These are phyloP conservation scores for Aspergillus avenaceus DNA, from an alignment of 495 filamentous ascomycete species.

Conservation along the genomic window DNA sequence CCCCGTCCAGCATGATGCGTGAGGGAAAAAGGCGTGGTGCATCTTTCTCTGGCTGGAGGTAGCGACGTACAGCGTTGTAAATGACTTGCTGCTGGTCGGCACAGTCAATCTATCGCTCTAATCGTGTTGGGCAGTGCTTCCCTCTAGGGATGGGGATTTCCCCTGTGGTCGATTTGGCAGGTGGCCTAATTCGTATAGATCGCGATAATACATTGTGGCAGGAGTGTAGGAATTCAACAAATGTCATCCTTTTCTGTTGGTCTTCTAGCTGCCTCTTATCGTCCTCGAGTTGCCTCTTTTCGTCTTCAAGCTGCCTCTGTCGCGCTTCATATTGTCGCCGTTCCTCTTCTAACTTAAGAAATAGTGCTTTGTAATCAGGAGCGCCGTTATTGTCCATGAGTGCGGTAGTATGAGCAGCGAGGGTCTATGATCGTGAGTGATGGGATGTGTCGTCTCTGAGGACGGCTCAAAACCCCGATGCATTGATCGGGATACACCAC, in stretches of 20 bases:
- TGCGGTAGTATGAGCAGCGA: neutral
- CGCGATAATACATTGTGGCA: neutral
- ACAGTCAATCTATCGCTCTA: constrained; percentile 9
- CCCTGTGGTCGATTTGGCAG: neutral
- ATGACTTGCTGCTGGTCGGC: neutral
- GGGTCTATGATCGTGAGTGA: too few species aligned
- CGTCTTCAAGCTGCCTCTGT: too few species aligned
- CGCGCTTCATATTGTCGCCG: too few species aligned
- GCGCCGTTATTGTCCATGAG: neutral
- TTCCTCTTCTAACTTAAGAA: neutral
- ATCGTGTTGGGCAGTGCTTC: neutral
- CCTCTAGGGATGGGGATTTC: neutral
- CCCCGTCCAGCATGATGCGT: neutral
- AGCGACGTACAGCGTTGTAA: neutral
- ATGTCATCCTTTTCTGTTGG: neutral
- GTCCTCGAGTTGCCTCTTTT: too few species aligned
- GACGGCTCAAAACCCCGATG: too few species aligned
- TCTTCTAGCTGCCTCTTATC: too few species aligned
- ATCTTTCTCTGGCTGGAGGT: neutral
- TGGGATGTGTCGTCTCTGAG: too few species aligned
- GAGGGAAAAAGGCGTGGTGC: neutral
- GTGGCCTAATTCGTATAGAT: neutral
- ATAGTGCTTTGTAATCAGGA: neutral
- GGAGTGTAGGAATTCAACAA: neutral
- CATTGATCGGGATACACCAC: too few species aligned